A percentile compares a stretch with the other conserved stretches of the same genome.
phyloP scores from a whole-genome alignment of 768 basidiomycete genomes.

The Thelephora aurantiotincta region DNA sequence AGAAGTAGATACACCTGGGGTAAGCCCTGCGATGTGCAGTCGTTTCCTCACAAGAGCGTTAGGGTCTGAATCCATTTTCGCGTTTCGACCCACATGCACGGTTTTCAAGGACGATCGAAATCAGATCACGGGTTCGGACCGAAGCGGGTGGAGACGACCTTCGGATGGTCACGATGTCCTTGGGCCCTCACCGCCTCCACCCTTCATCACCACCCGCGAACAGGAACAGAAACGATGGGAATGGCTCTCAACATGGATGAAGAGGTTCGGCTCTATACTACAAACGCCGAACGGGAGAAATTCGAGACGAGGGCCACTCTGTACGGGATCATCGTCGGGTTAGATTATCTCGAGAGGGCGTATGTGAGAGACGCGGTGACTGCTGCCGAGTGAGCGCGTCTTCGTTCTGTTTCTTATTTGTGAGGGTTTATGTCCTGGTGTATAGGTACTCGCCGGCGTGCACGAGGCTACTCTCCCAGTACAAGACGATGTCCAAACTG shows the following conservation, averaged over 20 bases:
- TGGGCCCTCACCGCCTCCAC: too few relatives aligned
- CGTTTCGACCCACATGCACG: not conserved
- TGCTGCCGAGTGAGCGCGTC: constrained; percentile 68
- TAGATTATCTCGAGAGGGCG: constrained; percentile 92
- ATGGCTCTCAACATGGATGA: constrained; percentile 59
- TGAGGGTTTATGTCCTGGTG: constrained; percentile 5
- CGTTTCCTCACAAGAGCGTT: constrained; percentile 31
- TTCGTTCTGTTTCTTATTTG: not conserved
- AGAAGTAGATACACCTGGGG: constrained; percentile 39
- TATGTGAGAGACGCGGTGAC: constrained; percentile 90
- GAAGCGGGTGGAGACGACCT: too few relatives aligned
- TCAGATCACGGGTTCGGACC: too few relatives aligned
- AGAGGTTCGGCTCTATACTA: constrained; percentile 80
- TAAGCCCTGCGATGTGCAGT: constrained; percentile 65
- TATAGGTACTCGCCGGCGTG: constrained; percentile 95
- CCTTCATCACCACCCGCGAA: not conserved
- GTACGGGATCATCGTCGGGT: constrained; percentile 79
- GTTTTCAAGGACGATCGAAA: too few relatives aligned
- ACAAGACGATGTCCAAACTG: constrained; percentile 95
- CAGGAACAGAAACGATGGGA: constrained; percentile 17
- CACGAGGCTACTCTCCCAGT: constrained; percentile 85
- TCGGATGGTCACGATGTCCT: too few relatives aligned
- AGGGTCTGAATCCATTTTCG: not conserved
- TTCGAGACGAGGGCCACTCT: constrained; percentile 81
- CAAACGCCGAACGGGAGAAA: constrained; percentile 80